Conservation (phyloP, 768 basidiomycete genomes). For the Tricholoma sp. region DNA sequence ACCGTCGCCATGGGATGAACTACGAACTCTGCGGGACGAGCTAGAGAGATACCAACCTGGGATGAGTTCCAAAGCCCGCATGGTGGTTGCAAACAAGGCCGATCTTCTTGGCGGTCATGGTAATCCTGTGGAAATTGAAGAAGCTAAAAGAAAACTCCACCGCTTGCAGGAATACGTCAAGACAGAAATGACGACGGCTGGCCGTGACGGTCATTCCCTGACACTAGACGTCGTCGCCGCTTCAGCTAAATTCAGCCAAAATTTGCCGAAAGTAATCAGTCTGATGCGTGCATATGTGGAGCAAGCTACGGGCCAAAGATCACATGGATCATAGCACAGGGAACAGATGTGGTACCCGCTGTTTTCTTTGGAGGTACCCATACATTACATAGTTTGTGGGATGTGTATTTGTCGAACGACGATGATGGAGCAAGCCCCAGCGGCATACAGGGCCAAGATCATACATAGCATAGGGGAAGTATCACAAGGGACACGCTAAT, state of each 20-base stretch:
- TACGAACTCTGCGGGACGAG: slow-evolving; percentile 71
- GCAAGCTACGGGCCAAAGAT: slow-evolving; percentile 23
- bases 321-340: background rate
- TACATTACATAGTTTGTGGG: background rate
- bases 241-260: slow-evolving; percentile 85
- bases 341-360: background rate
- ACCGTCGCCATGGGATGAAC: slow-evolving; percentile 72
- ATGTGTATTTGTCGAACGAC: too few relatives aligned
- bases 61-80: slow-evolving; percentile 67
- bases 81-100: slow-evolving; percentile 95
- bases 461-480: background rate
- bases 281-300: slow-evolving; percentile 66
- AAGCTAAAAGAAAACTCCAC: slow-evolving; percentile 52
- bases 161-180: slow-evolving; percentile 54
- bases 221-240: slow-evolving; percentile 70
- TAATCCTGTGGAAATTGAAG: slow-evolving; percentile 41
- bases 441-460: too few relatives aligned
- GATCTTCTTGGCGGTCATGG: slow-evolving; percentile 66
- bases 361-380: background rate
- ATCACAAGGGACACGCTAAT: too few relatives aligned
- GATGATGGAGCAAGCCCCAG: too few relatives aligned
- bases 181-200: slow-evolving; percentile 33
- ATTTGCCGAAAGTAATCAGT: slow-evolving; percentile 63
- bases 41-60: slow-evolving; percentile 77
- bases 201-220: slow-evolving; percentile 13